phyloP scores from a whole-genome alignment of 192 early-diverging fungal species.

The Chytriomyces confervae region DNA sequence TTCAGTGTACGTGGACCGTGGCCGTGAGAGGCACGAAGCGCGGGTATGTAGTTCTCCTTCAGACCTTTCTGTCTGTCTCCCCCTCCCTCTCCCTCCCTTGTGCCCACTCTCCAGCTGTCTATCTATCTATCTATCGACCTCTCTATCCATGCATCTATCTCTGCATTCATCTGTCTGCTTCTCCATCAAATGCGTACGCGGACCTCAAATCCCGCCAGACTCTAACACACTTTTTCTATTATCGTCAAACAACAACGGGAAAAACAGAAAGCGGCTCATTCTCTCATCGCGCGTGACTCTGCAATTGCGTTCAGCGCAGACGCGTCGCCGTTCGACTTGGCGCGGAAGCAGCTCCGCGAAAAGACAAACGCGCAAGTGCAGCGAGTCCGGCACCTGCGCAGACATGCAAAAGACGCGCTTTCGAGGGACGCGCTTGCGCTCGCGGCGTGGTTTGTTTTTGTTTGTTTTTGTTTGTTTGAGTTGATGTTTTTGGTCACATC shows the following conservation, averaged over 20 bases:
- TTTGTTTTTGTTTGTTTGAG: not conserved
- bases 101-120: slow-evolving; percentile 79
- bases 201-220: slow-evolving; percentile 40
- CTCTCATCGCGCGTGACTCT: slow-evolving; percentile 1
- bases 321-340: slow-evolving; percentile 1
- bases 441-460: not conserved
- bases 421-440: not conserved
- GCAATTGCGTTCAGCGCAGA: not conserved
- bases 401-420: not conserved
- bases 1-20: slow-evolving; percentile 86
- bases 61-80: slow-evolving; percentile 73
- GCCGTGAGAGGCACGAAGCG: slow-evolving; percentile 61
- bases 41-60: slow-evolving; percentile 70
- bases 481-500: too few relatives aligned
- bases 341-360: not conserved
- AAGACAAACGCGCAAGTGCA: slow-evolving; percentile 4
- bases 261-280: slow-evolving; percentile 5
- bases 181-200: slow-evolving; percentile 78
- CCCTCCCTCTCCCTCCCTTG: slow-evolving; percentile 77
- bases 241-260: too few relatives aligned
- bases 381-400: not conserved
- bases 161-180: slow-evolving; percentile 42
- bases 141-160: not conserved
- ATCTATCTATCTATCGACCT: too few relatives aligned
- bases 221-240: not conserved